phyloP scores from a whole-genome alignment of 257 asterid genomes.

The Solanum gracilifrons region DNA sequence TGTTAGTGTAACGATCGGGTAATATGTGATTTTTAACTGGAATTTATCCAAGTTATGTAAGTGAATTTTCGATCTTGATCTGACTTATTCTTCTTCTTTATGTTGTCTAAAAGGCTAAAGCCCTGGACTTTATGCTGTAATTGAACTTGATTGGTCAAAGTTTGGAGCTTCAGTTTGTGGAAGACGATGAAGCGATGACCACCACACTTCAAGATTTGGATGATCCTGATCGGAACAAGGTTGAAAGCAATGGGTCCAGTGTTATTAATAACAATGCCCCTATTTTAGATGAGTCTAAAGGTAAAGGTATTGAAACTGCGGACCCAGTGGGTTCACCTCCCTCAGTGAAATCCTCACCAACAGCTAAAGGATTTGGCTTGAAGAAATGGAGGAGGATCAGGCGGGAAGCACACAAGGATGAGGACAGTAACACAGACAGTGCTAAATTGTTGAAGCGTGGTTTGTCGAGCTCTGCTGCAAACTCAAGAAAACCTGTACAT shows the following conservation, averaged over 20 bases:
- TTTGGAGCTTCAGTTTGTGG: constrained; percentile 32
- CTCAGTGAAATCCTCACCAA: constrained; percentile 11
- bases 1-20: not conserved
- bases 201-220: not conserved
- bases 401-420: constrained; percentile 23
- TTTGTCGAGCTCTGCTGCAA: constrained; percentile 12
- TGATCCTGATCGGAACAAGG: constrained; percentile 12
- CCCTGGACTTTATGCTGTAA: not conserved
- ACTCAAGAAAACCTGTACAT: constrained; percentile 23
- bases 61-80: constrained; percentile 53
- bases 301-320: constrained; percentile 11
- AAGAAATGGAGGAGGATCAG: constrained; percentile 75
- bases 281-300: constrained; percentile 9
- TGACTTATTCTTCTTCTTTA: not conserved
- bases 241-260: constrained; percentile 26
- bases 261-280: constrained; percentile 1
- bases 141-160: constrained; percentile 35
- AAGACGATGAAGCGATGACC: constrained; percentile 26
- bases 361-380: constrained; percentile 50
- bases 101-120: not conserved
- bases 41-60: not conserved
- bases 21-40: not conserved
- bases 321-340: constrained; percentile 3
- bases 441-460: constrained; percentile 28
- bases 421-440: constrained; percentile 21